Evolutionary conservation across 2,329 filamentous ascomycete species (phyloP).

Genomic region (Colletotrichum graminicola): DNA sequence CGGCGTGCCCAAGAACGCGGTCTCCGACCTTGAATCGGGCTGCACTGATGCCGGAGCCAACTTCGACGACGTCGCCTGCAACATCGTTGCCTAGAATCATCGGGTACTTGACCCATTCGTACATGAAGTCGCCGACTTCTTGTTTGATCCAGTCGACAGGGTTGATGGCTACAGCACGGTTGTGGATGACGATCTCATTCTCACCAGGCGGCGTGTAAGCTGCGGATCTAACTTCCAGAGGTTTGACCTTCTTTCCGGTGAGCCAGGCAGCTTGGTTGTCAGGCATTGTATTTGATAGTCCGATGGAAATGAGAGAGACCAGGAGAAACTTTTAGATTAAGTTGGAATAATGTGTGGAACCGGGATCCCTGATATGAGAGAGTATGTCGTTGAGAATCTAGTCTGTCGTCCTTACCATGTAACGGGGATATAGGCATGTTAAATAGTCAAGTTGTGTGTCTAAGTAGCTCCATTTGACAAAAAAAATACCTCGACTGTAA

Average conservation of each 20-base stretch:
- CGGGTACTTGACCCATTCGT: conserved; percentile 46
- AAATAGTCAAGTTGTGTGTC: background rate
- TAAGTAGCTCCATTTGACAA: background rate
- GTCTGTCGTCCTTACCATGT: too few species aligned
- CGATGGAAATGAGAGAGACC: rapidly evolving
- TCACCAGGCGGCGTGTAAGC: conserved; percentile 40
- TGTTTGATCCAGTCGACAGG: conserved; percentile 48
- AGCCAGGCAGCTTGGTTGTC: conserved; percentile 41
- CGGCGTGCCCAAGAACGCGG: conserved; percentile 46
- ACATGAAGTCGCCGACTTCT: conserved; percentile 41
- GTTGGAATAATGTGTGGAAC: too few species aligned
- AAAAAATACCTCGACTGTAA: too few species aligned
- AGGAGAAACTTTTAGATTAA: background rate
- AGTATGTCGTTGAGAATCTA: background rate
- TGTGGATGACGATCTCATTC: conserved; percentile 47
- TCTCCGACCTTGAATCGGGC: conserved; percentile 47
- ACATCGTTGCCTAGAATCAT: conserved; percentile 50
- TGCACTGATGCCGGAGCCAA: conserved; percentile 43
- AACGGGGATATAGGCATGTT: background rate
- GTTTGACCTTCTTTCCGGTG: conserved; percentile 32
- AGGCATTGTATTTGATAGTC: background rate
- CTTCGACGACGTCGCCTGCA: conserved; percentile 48
- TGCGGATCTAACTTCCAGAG: conserved; percentile 31
- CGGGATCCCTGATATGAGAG: too few species aligned
- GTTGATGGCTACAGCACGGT: conserved; percentile 50